These are phyloP conservation scores for Boletus vermiculosoides DNA, from an alignment of 768 basidiomycete genomes.

Conservation along the genomic window DNA sequence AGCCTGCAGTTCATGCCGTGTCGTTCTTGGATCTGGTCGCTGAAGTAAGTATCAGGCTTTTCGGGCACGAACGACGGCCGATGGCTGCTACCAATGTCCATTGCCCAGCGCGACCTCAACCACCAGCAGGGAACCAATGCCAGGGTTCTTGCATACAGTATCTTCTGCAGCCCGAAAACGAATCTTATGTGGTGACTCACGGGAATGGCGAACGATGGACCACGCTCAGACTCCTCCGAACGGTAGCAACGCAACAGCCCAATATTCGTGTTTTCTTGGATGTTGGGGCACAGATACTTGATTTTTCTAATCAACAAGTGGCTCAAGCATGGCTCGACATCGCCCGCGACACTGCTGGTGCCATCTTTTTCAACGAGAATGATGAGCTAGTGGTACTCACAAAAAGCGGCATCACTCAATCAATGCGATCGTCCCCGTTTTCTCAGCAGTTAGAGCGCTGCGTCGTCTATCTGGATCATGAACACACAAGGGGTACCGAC, in stretches of 20 bases:
- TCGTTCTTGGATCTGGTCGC: too few relatives aligned
- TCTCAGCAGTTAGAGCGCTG: constrained; percentile 28
- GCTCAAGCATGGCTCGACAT: constrained; percentile 40
- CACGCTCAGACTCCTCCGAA: too few relatives aligned
- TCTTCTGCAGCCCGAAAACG: too few relatives aligned
- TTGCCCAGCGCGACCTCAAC: too few relatives aligned
- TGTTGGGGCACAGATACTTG: constrained; percentile 55
- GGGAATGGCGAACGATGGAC: neutral
- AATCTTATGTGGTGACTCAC: too few relatives aligned
- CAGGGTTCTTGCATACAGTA: too few relatives aligned
- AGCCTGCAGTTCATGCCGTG: too few relatives aligned
- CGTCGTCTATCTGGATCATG: constrained; percentile 37
- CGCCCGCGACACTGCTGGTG: constrained; percentile 10
- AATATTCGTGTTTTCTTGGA: constrained; percentile 47
- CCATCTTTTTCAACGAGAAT: constrained; percentile 26
- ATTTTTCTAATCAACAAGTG: constrained; percentile 42
- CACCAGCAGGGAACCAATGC: too few relatives aligned
- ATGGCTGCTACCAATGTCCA: too few relatives aligned
- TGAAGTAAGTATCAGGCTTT: too few relatives aligned
- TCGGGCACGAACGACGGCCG: too few relatives aligned
- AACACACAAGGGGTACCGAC: constrained; percentile 40
- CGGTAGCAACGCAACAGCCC: constrained; percentile 26
- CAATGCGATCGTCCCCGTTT: constrained; percentile 28
- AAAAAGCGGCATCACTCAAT: constrained; percentile 18
- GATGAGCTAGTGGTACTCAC: constrained; percentile 32